Conservation (phyloP, 1,284 basidiomycete genomes). For the Malassezia globosa region DNA sequence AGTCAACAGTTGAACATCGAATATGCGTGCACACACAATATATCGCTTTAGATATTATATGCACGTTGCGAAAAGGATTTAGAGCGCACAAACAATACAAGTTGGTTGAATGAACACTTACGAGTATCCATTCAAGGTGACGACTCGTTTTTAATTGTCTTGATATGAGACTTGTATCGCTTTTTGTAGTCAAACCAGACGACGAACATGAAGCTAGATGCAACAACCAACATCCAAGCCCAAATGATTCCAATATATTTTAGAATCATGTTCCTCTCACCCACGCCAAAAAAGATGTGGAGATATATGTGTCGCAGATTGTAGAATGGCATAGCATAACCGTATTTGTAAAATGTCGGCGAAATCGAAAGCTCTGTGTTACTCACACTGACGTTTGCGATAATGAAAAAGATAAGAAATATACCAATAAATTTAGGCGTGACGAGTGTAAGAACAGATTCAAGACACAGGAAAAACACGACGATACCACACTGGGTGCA, state of each 20-base stretch:
- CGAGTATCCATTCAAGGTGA: too few species aligned
- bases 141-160: background rate
- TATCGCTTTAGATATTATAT: too few species aligned
- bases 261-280: conserved; percentile 25
- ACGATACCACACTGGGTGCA: conserved; percentile 31
- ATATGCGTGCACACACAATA: too few species aligned
- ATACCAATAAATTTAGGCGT: conserved; percentile 34
- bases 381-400: conserved; percentile 34
- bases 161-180: background rate
- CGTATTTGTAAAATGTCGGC: conserved; percentile 30
- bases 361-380: conserved; percentile 27
- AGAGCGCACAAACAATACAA: too few species aligned
- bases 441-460: conserved; percentile 30
- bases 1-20: too few species aligned
- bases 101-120: too few species aligned
- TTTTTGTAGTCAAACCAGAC: conserved; percentile 23
- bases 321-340: conserved; percentile 41
- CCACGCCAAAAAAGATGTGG: conserved; percentile 35
- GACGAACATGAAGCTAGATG: conserved; percentile 34
- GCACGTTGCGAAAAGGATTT: too few species aligned
- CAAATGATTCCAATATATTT: conserved; percentile 40
- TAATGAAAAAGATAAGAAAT: conserved; percentile 32
- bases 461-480: conserved; percentile 30
- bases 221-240: conserved; percentile 33
- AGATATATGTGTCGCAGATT: conserved; percentile 32